These are phyloP conservation scores for Cucumis hystrix DNA, from an alignment of 306 rosid species.

Conservation along the genomic window DNA sequence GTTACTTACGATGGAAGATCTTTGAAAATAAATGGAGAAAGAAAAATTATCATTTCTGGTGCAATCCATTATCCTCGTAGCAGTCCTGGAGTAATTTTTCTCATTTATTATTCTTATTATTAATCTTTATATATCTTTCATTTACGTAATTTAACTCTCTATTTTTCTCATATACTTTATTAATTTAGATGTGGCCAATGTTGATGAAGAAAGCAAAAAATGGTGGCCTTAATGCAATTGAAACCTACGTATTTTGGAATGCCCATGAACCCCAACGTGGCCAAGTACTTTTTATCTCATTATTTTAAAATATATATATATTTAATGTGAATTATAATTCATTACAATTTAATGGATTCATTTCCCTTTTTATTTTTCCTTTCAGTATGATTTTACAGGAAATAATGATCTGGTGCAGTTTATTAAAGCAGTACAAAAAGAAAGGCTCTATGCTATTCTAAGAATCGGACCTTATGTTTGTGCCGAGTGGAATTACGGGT, in stretches of 20 bases:
- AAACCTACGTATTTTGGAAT: conserved; percentile 34
- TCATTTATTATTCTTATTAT: no score
- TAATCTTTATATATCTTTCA: no score
- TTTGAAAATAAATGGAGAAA: conserved; percentile 12
- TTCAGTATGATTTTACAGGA: conserved; percentile 31
- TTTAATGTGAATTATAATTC: background rate
- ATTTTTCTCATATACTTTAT: background rate
- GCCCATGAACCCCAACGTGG: conserved; percentile 22
- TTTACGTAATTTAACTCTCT: no score
- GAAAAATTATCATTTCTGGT: conserved; percentile 19
- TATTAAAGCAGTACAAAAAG: conserved; percentile 14
- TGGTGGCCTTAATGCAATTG: conserved; percentile 29
- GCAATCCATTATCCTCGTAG: conserved; percentile 37
- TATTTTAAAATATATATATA: background rate
- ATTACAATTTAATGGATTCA: no score
- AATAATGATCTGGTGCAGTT: conserved; percentile 18
- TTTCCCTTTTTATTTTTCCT: no score
- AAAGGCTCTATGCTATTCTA: conserved; percentile 20
- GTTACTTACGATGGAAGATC: conserved; percentile 21
- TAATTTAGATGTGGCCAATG: conserved; percentile 30
- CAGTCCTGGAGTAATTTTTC: conserved; percentile 5
- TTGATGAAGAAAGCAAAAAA: conserved; percentile 30
- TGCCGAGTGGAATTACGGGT: conserved; percentile 47
- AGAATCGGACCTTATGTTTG: conserved; percentile 45
- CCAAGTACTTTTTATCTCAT: conserved; percentile 3